Evolutionary conservation across 352 stramenopile species (phyloP).

Genomic region (Halophytophthora polymorphica): DNA sequence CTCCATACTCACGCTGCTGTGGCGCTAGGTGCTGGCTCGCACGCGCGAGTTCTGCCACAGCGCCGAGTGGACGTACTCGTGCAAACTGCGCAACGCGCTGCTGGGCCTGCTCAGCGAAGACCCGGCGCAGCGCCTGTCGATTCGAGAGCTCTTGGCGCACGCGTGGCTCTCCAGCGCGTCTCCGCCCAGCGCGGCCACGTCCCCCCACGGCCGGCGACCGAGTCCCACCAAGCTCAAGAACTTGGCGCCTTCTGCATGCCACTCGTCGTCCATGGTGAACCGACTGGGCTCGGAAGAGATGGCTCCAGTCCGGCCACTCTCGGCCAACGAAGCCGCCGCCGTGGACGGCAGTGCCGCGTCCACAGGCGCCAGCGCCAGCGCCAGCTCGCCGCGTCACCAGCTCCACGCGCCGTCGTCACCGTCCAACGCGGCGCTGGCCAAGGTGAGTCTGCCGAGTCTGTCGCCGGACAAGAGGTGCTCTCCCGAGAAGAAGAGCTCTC

Average conservation of each 20-base stretch:
- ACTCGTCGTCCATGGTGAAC: too few species aligned
- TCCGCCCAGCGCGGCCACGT: slow-evolving; percentile 1
- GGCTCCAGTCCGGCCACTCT: slow-evolving; percentile 19
- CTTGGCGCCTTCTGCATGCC: slow-evolving; percentile 1
- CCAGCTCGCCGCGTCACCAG: slow-evolving; percentile 7
- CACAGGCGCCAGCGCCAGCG: slow-evolving; percentile 2
- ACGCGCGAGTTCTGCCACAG: slow-evolving; percentile 33
- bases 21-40: slow-evolving; percentile 25
- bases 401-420: slow-evolving; percentile 4
- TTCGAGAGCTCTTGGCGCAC: slow-evolving; percentile 47
- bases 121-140: slow-evolving; percentile 32
- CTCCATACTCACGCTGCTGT: neutral
- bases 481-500: slow-evolving; percentile 27
- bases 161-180: slow-evolving; percentile 37
- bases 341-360: neutral
- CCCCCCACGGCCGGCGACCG: slow-evolving; percentile 1
- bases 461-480: slow-evolving; percentile 54
- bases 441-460: slow-evolving; percentile 52
- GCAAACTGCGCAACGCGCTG: slow-evolving; percentile 37
- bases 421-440: slow-evolving; percentile 10
- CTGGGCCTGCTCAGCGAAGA: slow-evolving; percentile 41
- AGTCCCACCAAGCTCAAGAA: slow-evolving; percentile 21
- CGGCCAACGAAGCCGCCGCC: too few species aligned
- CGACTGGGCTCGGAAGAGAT: too few species aligned
- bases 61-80: slow-evolving; percentile 44